Evolutionary conservation across 805 yeast species (phyloP).

Genomic region (Candida sanyiensis): DNA sequence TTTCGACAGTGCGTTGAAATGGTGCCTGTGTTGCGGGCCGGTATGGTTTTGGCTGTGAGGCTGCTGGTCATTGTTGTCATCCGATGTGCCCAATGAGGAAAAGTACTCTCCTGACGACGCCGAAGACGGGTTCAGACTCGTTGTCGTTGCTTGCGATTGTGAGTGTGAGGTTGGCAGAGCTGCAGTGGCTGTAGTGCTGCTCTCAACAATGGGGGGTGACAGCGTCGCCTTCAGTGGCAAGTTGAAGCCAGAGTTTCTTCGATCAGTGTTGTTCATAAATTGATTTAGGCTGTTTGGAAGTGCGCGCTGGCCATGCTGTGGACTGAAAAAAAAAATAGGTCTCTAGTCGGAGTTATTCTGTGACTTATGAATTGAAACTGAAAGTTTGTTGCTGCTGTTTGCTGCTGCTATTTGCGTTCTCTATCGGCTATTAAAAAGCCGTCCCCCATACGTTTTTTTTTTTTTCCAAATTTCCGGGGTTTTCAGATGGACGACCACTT

Average conservation of each 20-base stretch:
- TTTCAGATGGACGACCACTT: neutral
- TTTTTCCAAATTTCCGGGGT: neutral
- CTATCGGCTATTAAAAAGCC: no score
- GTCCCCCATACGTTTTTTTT: no score
- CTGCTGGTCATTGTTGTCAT: neutral
- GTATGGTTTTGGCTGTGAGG: neutral
- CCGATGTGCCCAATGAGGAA: constrained; percentile 5
- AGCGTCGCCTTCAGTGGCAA: constrained; percentile 16
- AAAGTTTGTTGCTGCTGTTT: neutral
- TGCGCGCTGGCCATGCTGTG: neutral
- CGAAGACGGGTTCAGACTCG: neutral
- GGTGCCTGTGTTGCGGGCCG: constrained; percentile 2
- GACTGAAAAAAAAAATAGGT: neutral
- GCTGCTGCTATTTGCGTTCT: no score
- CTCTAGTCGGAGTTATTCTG: neutral
- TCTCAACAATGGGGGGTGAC: constrained; percentile 19
- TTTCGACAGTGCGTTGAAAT: constrained; percentile 13
- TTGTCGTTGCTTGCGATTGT: neutral
- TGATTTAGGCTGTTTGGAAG: neutral
- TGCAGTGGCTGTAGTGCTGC: constrained; percentile 4
- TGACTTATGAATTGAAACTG: neutral
- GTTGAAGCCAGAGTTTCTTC: constrained; percentile 5
- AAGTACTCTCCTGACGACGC: constrained; percentile 8
- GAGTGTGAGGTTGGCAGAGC: neutral
- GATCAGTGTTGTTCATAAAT: constrained; percentile 4